phyloP scores from a whole-genome alignment of 2,329 filamentous ascomycete genomes.

The Pseudohalonectria lignicola region DNA sequence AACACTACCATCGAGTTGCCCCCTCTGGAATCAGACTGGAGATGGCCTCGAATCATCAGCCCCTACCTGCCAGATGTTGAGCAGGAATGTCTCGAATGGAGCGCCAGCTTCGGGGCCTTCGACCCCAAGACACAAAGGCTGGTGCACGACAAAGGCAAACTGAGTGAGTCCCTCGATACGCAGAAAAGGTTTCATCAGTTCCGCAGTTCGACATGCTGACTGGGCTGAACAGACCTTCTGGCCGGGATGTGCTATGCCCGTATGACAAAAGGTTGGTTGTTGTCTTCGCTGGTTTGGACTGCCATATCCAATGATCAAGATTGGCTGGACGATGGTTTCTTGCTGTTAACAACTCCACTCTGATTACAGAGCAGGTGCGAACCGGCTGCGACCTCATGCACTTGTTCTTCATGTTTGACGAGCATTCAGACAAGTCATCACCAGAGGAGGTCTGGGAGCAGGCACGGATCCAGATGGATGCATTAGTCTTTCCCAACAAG shows the following conservation, averaged over 20 bases:
- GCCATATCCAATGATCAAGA: no score
- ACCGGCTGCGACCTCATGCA: conserved; percentile 14
- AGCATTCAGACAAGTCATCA: conserved; percentile 9
- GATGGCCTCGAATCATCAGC: conserved; percentile 9
- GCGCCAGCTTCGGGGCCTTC: conserved; percentile 9
- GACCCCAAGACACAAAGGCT: conserved; percentile 7
- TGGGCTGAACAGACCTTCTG: conserved; percentile 9
- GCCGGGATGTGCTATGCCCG: conserved; percentile 6
- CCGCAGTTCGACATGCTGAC: no score
- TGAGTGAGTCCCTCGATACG: conserved; percentile 4
- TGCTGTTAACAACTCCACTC: background rate
- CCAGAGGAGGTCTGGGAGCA: conserved; percentile 5
- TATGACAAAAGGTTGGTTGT: conserved; percentile 5
- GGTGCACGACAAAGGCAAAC: conserved; percentile 10
- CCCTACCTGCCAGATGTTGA: conserved; percentile 4
- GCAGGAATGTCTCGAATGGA: conserved; percentile 7
- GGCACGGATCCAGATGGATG: conserved; percentile 9
- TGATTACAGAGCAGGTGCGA: conserved; percentile 5
- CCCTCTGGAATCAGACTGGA: conserved; percentile 7
- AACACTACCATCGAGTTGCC: conserved; percentile 7
- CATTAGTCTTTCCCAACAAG: conserved; percentile 8
- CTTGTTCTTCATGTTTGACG: conserved; percentile 15
- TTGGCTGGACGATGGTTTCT: no score
- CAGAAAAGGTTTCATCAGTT: background rate
- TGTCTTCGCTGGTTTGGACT: background rate